Conservation (phyloP, 176 grass and related monocot genomes). For the Triticum timopheevii region DNA sequence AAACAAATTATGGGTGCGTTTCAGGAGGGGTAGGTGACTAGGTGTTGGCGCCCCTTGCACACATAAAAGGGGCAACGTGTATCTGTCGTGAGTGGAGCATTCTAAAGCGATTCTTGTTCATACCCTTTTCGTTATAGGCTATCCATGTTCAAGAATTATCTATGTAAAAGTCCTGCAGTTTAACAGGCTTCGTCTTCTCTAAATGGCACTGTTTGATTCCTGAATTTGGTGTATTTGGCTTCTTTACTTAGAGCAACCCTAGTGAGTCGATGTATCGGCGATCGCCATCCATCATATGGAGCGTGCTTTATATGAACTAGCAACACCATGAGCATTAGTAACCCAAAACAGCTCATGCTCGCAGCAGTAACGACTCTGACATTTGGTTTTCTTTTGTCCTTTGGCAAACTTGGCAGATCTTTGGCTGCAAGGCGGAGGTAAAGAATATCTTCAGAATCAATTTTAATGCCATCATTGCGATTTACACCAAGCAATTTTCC, state of each 20-base stretch:
- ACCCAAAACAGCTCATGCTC: too few relatives aligned
- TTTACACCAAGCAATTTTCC: too few relatives aligned
- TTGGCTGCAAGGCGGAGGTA: too few relatives aligned
- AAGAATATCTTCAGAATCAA: too few relatives aligned
- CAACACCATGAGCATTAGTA: too few relatives aligned
- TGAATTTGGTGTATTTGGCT: background rate
- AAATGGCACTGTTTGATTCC: background rate
- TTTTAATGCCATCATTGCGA: too few relatives aligned
- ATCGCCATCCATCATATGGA: too few relatives aligned
- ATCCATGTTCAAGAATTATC: background rate
- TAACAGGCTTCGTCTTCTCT: background rate
- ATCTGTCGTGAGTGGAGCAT: background rate
- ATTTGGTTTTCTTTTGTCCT: too few relatives aligned
- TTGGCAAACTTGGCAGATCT: too few relatives aligned
- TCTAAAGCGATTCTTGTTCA: background rate
- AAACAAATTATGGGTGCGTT: conserved; percentile 5
- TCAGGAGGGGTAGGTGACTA: background rate
- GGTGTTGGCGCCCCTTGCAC: background rate
- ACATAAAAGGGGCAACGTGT: background rate
- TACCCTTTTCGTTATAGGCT: background rate
- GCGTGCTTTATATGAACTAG: too few relatives aligned
- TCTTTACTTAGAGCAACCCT: background rate
- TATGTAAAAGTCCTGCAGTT: background rate
- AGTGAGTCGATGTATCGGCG: too few relatives aligned
- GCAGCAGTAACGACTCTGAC: too few relatives aligned